A percentile compares a stretch with the other conserved stretches of the same genome.
phyloP scores from a whole-genome alignment of 2,329 filamentous ascomycete species.

The Phialemoniopsis sp. region DNA sequence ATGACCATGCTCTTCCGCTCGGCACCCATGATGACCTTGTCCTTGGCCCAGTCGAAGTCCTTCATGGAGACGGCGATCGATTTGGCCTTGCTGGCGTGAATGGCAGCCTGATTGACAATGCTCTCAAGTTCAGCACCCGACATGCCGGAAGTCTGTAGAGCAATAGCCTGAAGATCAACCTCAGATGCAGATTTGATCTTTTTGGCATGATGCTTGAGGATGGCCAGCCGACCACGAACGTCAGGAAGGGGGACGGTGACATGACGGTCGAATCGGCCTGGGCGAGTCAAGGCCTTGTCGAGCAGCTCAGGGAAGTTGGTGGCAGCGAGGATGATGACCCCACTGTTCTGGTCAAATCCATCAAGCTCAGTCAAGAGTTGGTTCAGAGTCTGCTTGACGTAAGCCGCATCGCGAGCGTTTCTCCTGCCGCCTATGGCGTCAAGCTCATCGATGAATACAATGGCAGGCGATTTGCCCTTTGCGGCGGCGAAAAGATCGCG shows the following conservation, averaged over 20 bases:
- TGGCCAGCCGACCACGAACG: constrained; percentile 87
- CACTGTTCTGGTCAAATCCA: constrained; percentile 90
- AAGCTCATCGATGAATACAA: constrained; percentile 82
- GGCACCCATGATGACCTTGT: constrained; percentile 95
- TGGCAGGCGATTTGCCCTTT: constrained; percentile 39
- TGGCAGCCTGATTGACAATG: constrained; percentile 91
- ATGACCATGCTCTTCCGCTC: constrained; percentile 89
- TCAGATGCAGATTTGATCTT: constrained; percentile 79
- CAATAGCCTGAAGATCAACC: constrained; percentile 80
- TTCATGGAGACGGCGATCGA: constrained; percentile 67
- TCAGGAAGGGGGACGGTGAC: constrained; percentile 87
- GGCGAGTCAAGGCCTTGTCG: constrained; percentile 90
- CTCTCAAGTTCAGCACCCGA: constrained; percentile 97
- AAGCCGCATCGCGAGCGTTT: constrained; percentile 87
- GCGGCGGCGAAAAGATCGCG: constrained; percentile 49
- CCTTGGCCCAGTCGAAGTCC: constrained; percentile 96
- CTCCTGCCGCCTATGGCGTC: constrained; percentile 93
- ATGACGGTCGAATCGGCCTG: constrained; percentile 93
- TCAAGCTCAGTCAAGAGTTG: constrained; percentile 96
- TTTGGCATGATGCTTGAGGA: constrained; percentile 89
- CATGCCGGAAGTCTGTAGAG: constrained; percentile 83
- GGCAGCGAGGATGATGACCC: constrained; percentile 92
- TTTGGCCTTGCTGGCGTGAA: constrained; percentile 88
- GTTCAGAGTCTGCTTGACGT: constrained; percentile 96
- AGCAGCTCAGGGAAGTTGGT: constrained; percentile 95